Conservation (phyloP, 805 yeast genomes). For the Barnettozyma pratensis region DNA sequence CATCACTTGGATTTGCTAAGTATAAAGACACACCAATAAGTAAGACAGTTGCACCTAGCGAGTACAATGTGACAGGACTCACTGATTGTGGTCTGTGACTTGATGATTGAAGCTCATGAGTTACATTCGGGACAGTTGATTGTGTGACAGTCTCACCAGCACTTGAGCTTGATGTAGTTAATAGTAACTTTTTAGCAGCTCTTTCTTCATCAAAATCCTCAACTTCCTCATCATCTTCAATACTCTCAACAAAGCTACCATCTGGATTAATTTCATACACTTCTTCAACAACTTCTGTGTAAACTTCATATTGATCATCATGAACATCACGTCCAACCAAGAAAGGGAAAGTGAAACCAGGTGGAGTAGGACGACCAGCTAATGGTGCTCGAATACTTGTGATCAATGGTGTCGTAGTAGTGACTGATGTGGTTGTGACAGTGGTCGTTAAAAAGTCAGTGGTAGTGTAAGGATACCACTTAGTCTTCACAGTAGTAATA, state of each 20-base stretch:
- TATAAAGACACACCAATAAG: not conserved
- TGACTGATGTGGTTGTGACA: constrained; percentile 4
- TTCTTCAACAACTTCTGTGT: constrained; percentile 3
- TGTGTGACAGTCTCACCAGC: not conserved
- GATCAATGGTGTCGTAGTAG: constrained; percentile 12
- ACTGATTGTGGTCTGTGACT: constrained; percentile 1
- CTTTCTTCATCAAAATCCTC: not conserved
- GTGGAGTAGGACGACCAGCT: constrained; percentile 12
- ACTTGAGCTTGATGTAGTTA: not conserved
- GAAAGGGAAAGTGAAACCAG: constrained; percentile 1
- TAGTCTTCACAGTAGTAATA: constrained; percentile 15
- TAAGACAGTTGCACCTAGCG: not conserved
- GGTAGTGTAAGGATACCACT: constrained; percentile 22
- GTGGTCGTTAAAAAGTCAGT: constrained; percentile 10
- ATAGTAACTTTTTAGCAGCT: too few species aligned
- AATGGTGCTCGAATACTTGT: not conserved
- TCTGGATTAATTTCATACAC: constrained; percentile 3
- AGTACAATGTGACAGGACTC: constrained; percentile 1
- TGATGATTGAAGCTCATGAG: not conserved
- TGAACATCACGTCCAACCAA: constrained; percentile 3
- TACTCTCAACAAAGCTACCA: not conserved
- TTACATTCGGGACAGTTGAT: not conserved
- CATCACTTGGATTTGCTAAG: not conserved
- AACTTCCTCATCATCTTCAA: not conserved
- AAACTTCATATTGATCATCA: not conserved